Percentiles rank a stretch among this genome's conserved stretches.
These are phyloP conservation scores for Cystobasidium pallidum DNA, from an alignment of 1,284 basidiomycete species.

Conservation along the genomic window DNA sequence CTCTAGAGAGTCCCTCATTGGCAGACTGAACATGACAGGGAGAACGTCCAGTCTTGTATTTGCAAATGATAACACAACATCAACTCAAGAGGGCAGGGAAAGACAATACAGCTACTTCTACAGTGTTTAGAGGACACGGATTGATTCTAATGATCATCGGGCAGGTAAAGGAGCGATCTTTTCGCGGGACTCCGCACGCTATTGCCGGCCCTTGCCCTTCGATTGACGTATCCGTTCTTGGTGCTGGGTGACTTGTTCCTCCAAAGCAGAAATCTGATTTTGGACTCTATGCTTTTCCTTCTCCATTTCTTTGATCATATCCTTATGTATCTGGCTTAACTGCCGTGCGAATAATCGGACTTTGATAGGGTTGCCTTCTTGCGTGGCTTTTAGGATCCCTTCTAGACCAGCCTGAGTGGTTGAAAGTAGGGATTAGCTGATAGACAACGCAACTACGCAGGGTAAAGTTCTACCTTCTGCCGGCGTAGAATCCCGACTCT, in stretches of 20 bases:
- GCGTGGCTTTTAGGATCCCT: slow-evolving; percentile 24
- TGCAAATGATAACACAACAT: background rate
- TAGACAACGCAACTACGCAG: background rate
- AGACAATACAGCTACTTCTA: background rate
- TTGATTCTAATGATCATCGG: too few species aligned
- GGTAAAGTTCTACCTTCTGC: background rate
- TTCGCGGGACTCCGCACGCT: background rate
- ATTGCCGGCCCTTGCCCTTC: slow-evolving; percentile 30
- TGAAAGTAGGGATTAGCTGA: background rate
- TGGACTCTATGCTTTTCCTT: slow-evolving; percentile 32
- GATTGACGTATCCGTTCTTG: slow-evolving; percentile 29
- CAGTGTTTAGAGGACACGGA: background rate
- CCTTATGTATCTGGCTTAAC: slow-evolving; percentile 30
- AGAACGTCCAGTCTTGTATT: too few species aligned
- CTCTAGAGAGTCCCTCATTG: too few species aligned
- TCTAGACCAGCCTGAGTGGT: slow-evolving; percentile 22
- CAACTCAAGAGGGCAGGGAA: background rate
- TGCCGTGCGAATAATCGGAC: slow-evolving; percentile 29
- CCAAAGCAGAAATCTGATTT: slow-evolving; percentile 29
- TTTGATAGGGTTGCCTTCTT: slow-evolving; percentile 34
- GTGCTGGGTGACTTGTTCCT: slow-evolving; percentile 29
- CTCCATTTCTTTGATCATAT: slow-evolving; percentile 38
- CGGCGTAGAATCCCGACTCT: slow-evolving; percentile 22
- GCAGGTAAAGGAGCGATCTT: too few species aligned
- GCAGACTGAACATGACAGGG: too few species aligned